Evolutionary conservation across 176 grass and related monocot genomes (phyloP), one percentile per base, ranked within the genome.

Genomic region (Avena insularis): DNA sequence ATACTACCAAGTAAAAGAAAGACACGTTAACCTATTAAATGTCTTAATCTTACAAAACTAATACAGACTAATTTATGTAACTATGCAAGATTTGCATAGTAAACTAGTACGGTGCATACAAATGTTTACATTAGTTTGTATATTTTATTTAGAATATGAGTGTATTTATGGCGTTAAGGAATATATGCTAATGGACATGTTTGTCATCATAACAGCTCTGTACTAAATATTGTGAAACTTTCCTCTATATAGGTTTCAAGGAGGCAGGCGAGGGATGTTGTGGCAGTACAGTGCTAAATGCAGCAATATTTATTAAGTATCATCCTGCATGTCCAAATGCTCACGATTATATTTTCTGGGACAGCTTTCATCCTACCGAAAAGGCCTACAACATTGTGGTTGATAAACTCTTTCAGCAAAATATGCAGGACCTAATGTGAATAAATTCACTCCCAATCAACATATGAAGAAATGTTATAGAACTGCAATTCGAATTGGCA

Each of bases 341-440:
- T 15, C 25, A 62, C 0, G 88, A 87, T 35, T 93, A 90, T 53
- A 68, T 93, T 36, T 93, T 93, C 20, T 90, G 91, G 91, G 91
- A 93, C 19, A 14, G 91, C 65, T 93, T 83, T 54, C 91, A 90
- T 61, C 88, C 86, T 65, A 79, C 65, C 0, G 72, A 90, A 77
- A 88, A 87, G 46, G 88, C 82, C 1, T 93, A 93, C 33, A 19
- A 79, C 11, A 88, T 90, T 53, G 47, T 93, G 31, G 82, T 90
- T 9, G 88, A 93, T 23, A 86, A 90, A 47, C 79, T 90, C 49
- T 33, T 90, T 25, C 51, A 78, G 20, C 7, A 90, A 78, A 58
- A 17, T 57, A 12, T 23, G 45, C 3, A 75, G 17, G 85, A 75
- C 25, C 35, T 85, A 14, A 85, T 75, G 77, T 89, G 58, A 80